Base-by-base conservation (phyloP, 306 rosid genomes). In the Trifolium subterraneum region DNA sequence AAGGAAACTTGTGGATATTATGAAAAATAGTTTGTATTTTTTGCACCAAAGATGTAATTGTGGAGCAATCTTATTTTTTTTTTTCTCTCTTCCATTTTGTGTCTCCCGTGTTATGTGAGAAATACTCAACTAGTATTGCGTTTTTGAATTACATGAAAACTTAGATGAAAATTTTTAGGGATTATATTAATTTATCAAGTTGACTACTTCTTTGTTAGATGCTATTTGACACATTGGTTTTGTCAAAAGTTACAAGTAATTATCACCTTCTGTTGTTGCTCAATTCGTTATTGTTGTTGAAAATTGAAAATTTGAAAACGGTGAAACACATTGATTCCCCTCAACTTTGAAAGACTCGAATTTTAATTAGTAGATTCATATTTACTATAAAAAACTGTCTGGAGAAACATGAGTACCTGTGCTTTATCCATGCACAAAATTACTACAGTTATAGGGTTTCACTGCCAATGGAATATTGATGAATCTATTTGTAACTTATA, bases 361-460 rank as follows among this genome's bases (percentile, higher is more conserved):
- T 75, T 12, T 35, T 15, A 51, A 44, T 36, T 74, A 10, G 31
- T 20, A n/a, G 23, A n/a, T 29, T 76, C 61, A 67, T 55, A 62
- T 58, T 58, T 59, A 22, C 33, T 54, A 54, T 20, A 22, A 20
- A 10, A 13, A 54, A 0, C 8, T 52, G 25, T 54, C 18, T 60
- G 13, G 15, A 7, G 41, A 29, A 60, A 29, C 41, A 14, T 0
- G 38, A 29, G 18, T 25, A 16, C 65, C 60, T 10, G 9, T 54
- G 60, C 7, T 20, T 29, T 20, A n/a, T 42, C 23, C 65, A 29
- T 29, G 41, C 10, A 60, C 39, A 60, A 60, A 29, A 41, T 60
- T 29, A 29, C 38, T 14, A n/a, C 19, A 7, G 19, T 60, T 60
- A 14, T 7, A 31, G 22, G n/a, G 25, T 19, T 14, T 44, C 23